Percentiles rank a stretch among this genome's conserved stretches.
Conservation (phyloP, 2,329 filamentous ascomycete genomes). For the Fusarium fujikuroi region DNA sequence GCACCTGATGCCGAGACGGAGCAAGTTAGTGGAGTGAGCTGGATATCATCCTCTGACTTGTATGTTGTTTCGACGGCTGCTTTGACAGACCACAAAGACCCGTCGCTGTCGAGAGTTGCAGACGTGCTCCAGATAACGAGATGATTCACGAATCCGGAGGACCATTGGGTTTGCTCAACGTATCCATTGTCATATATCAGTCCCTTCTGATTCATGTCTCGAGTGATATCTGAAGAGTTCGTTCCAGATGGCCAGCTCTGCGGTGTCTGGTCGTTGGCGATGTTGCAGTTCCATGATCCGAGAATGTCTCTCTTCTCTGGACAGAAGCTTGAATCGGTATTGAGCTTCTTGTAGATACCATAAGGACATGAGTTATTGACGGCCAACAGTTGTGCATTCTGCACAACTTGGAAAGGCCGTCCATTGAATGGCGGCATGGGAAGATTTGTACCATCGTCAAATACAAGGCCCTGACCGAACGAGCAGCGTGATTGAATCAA, state of each 20-base stretch:
- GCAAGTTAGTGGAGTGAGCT: background rate
- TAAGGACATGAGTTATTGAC: conserved; percentile 1
- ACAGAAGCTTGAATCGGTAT: background rate
- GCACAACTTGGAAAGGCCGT: background rate
- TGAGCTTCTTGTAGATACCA: background rate
- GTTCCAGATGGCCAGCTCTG: background rate
- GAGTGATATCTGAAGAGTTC: background rate
- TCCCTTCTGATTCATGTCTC: background rate
- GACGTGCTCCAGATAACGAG: background rate
- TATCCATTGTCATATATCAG: background rate
- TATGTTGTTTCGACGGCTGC: background rate
- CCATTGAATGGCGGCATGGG: background rate
- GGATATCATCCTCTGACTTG: background rate
- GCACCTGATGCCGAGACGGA: background rate
- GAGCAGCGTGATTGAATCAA: background rate
- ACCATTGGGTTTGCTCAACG: background rate
- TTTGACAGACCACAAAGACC: background rate
- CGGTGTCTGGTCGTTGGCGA: background rate
- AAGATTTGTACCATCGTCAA: background rate
- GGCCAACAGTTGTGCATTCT: background rate
- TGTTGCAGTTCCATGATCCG: background rate
- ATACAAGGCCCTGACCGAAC: background rate
- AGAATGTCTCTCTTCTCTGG: background rate
- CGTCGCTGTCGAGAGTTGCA: background rate
- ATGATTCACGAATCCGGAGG: background rate